These are phyloP conservation scores for Claviceps pazoutovae DNA, from an alignment of 2,329 filamentous ascomycete species.

Conservation along the genomic window DNA sequence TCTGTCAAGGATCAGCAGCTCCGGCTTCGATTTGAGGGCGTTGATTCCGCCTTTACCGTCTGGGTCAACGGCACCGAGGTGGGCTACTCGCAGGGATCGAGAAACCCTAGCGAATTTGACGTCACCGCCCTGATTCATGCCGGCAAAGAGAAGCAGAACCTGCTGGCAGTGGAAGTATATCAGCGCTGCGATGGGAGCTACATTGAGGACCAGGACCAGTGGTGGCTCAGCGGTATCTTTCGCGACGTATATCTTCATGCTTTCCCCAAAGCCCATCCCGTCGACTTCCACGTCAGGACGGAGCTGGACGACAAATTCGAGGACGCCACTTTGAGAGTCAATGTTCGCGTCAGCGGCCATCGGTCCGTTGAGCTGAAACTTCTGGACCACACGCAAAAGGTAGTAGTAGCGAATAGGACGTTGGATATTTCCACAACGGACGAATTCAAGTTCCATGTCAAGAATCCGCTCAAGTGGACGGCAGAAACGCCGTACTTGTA, in stretches of 20 bases:
- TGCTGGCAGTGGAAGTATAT: slow-evolving; percentile 53
- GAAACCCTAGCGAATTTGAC: slow-evolving; percentile 63
- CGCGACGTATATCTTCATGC: slow-evolving; percentile 52
- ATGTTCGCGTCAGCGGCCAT: slow-evolving; percentile 27
- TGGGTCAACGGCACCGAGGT: slow-evolving; percentile 55
- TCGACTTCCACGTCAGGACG: slow-evolving; percentile 44
- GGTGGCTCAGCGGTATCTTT: slow-evolving; percentile 56
- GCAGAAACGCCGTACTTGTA: slow-evolving; percentile 55
- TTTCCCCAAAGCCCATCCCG: slow-evolving; percentile 39
- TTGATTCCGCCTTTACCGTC: slow-evolving; percentile 58
- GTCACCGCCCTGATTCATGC: slow-evolving; percentile 38
- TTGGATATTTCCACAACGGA: slow-evolving; percentile 17
- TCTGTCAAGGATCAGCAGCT: slow-evolving; percentile 38
- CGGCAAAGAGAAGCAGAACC: slow-evolving; percentile 40
- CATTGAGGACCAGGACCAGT: slow-evolving; percentile 59
- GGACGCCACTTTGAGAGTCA: slow-evolving; percentile 36
- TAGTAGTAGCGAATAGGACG: slow-evolving; percentile 14
- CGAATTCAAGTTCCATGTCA: slow-evolving; percentile 28
- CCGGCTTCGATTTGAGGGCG: slow-evolving; percentile 59
- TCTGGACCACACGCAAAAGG: slow-evolving; percentile 17
- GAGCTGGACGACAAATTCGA: slow-evolving; percentile 39
- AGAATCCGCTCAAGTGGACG: slow-evolving; percentile 49
- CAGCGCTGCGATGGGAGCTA: slow-evolving; percentile 61
- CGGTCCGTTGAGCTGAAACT: slow-evolving; percentile 20
- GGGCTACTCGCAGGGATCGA: slow-evolving; percentile 58